Percentiles rank a stretch among this genome's conserved stretches.
phyloP scores from a whole-genome alignment of 1,284 basidiomycete species.

The Rhodotorula sp. region DNA sequence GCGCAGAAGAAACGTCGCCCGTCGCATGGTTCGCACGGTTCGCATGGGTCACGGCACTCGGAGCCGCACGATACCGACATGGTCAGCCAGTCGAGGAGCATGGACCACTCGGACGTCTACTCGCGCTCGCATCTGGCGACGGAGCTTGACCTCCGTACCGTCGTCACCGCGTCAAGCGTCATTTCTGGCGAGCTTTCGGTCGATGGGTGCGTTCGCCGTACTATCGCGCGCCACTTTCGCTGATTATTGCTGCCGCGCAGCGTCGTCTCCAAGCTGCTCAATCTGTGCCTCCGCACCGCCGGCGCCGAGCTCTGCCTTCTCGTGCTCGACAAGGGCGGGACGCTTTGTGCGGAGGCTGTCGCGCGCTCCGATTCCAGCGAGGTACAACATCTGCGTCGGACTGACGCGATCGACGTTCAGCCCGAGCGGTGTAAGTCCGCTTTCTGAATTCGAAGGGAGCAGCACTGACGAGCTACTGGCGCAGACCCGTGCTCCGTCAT shows the following conservation, averaged over 20 bases:
- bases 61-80: slow-evolving; percentile 25
- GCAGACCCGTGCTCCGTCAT: slow-evolving; percentile 35
- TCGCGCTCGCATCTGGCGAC: slow-evolving; percentile 33
- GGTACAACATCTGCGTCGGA: slow-evolving; percentile 31
- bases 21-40: slow-evolving; percentile 22
- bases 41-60: slow-evolving; percentile 19
- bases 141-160: slow-evolving; percentile 38
- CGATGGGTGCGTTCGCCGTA: slow-evolving; percentile 20
- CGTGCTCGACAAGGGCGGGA: slow-evolving; percentile 38
- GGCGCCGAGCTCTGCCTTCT: slow-evolving; percentile 39
- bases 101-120: slow-evolving; percentile 12
- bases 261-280: slow-evolving; percentile 42
- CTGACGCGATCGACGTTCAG: slow-evolving; percentile 30
- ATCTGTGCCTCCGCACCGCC: slow-evolving; percentile 32
- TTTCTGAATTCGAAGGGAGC: too few species aligned
- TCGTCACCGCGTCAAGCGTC: slow-evolving; percentile 33
- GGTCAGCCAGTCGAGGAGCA: slow-evolving; percentile 8
- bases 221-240: background rate
- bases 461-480: too few species aligned
- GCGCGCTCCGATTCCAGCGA: slow-evolving; percentile 26
- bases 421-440: slow-evolving; percentile 24
- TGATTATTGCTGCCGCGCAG: background rate
- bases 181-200: slow-evolving; percentile 32
- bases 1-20: background rate
- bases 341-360: slow-evolving; percentile 36